Conservation (phyloP, 2,329 filamentous ascomycete species). For the Berkeleyomyces rouxiae region DNA sequence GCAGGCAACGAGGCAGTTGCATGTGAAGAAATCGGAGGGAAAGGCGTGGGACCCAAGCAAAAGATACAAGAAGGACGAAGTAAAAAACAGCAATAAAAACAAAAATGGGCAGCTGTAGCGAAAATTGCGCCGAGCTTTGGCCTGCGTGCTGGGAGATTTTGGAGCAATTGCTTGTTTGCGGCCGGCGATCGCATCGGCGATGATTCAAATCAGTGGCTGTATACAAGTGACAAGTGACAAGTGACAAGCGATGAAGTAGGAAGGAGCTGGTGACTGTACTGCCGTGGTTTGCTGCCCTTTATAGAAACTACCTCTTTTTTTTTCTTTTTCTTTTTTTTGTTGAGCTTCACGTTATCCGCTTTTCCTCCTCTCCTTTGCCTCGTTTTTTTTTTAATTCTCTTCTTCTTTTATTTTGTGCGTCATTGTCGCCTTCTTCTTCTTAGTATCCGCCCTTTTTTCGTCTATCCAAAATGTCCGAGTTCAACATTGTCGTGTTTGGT, state of each 20-base stretch:
- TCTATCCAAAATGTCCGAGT: conserved; percentile 41
- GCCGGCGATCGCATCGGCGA: too few relatives aligned
- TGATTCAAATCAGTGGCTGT: too few relatives aligned
- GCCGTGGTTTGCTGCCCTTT: neutral
- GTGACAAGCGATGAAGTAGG: too few relatives aligned
- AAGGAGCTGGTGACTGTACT: neutral
- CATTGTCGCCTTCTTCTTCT: neutral
- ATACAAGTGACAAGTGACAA: too few relatives aligned
- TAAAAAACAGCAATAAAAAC: neutral
- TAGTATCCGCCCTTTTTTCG: neutral
- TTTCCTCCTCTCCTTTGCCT: conserved; percentile 22
- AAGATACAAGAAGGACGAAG: too few relatives aligned
- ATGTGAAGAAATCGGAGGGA: too few relatives aligned
- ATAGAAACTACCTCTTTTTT: neutral
- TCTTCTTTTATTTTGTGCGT: neutral
- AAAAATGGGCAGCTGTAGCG: neutral
- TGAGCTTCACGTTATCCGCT: neutral
- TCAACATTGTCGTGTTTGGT: conserved; percentile 65
- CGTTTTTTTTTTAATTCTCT: neutral
- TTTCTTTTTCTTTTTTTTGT: neutral
- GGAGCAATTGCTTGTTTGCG: too few relatives aligned
- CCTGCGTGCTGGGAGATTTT: too few relatives aligned
- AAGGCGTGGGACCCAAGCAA: too few relatives aligned
- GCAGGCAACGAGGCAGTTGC: too few relatives aligned
- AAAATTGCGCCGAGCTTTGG: too few relatives aligned